phyloP scores from a whole-genome alignment of 371 early-diverging fungal genomes.

The Parasitella parasitica region DNA sequence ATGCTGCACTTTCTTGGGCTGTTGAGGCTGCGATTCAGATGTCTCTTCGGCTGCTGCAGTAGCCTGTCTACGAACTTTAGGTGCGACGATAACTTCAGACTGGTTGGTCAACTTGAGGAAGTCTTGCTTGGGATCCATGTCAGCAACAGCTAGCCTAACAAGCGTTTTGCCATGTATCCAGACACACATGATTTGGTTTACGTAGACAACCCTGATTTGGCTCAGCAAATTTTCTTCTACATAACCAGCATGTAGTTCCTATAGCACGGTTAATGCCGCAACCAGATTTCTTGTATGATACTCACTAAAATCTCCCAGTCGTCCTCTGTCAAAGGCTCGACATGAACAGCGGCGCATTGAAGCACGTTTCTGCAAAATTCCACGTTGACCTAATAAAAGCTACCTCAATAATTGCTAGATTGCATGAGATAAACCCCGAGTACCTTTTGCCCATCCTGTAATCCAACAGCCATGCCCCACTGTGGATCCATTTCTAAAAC shows the following conservation, averaged over 20 bases:
- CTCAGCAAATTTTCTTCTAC: slow-evolving; percentile 78
- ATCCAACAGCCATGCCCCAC: slow-evolving; percentile 64
- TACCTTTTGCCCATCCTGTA: slow-evolving; percentile 72
- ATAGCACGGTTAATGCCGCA: not conserved
- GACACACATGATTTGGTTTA: slow-evolving; percentile 66
- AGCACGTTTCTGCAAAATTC: slow-evolving; percentile 63
- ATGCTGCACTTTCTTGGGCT: slow-evolving; percentile 6
- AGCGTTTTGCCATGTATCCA: slow-evolving; percentile 72
- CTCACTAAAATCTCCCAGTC: slow-evolving; percentile 88
- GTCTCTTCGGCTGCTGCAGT: not conserved
- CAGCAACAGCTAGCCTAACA: slow-evolving; percentile 57
- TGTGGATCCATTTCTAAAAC: slow-evolving; percentile 75
- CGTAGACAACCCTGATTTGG: slow-evolving; percentile 73
- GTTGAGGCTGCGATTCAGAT: not conserved
- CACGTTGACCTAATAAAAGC: slow-evolving; percentile 52
- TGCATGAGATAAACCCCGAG: not conserved
- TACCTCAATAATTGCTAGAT: not conserved
- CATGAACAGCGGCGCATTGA: slow-evolving; percentile 65
- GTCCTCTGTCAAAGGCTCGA: slow-evolving; percentile 77
- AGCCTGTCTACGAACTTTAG: slow-evolving; percentile 55
- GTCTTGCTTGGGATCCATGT: slow-evolving; percentile 54
- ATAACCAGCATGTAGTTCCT: slow-evolving; percentile 81
- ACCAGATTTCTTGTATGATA: not conserved
- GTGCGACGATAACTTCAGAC: slow-evolving; percentile 79
- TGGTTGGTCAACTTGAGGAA: slow-evolving; percentile 66